A percentile compares a stretch with the other conserved stretches of the same genome.
phyloP scores from a whole-genome alignment of 106 monocot species.

The Dioscorea dumetorum region DNA sequence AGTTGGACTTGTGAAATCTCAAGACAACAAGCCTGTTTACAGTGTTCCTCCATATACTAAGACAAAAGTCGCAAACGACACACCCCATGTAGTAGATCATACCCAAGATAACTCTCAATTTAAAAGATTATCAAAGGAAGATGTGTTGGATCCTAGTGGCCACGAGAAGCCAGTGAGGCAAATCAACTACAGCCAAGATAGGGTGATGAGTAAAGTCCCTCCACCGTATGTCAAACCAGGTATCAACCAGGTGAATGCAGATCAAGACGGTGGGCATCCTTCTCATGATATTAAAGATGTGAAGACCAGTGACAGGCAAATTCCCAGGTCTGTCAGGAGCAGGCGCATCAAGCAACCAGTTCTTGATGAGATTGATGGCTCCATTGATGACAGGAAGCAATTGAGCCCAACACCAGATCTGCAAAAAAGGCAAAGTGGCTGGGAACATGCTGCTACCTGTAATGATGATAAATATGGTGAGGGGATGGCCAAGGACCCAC shows the following conservation, averaged over 20 bases:
- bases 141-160: conserved; percentile 8
- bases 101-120: background rate
- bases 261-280: too few relatives aligned
- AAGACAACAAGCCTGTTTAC: conserved; percentile 16
- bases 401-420: background rate
- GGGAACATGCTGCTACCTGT: background rate
- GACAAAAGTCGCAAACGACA: background rate
- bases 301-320: conserved; percentile 12
- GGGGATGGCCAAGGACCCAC: background rate
- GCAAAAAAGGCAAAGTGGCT: background rate
- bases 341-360: conserved; percentile 10
- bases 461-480: background rate
- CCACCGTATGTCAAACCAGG: conserved; percentile 51
- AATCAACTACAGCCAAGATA: conserved; percentile 10
- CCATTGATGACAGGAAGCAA: conserved; percentile 11
- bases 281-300: too few relatives aligned
- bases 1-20: conserved; percentile 3
- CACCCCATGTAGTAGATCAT: background rate
- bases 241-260: background rate
- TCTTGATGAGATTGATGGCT: background rate
- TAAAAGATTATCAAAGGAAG: background rate
- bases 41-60: conserved; percentile 27
- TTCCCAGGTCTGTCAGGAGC: conserved; percentile 41
- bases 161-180: conserved; percentile 3
- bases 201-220: conserved; percentile 8